Evolutionary conservation across 768 basidiomycete genomes (phyloP).

Genomic region (Hygrophorus pudorinus): DNA sequence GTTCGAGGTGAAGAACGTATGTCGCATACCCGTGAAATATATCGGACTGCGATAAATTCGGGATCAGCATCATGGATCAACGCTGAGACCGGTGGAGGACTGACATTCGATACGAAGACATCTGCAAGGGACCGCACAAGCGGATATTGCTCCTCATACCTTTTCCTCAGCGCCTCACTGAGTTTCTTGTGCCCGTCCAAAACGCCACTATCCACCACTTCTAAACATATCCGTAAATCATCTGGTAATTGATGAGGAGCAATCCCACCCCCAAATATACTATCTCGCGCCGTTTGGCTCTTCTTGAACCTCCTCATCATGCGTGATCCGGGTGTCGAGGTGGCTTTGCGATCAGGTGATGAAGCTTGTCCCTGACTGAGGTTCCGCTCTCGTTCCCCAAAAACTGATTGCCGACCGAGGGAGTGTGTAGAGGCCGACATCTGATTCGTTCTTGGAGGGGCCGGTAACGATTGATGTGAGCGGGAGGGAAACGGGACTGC

Average conservation of each 20-base stretch:
- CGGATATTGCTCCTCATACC: slow-evolving; percentile 94
- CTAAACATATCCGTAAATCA: slow-evolving; percentile 75
- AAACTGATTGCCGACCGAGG: slow-evolving; percentile 57
- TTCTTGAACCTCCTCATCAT: slow-evolving; percentile 64
- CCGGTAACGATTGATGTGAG: slow-evolving; percentile 71
- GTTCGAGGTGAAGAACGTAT: slow-evolving; percentile 90
- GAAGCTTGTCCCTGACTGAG: slow-evolving; percentile 36
- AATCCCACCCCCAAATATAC: slow-evolving; percentile 41
- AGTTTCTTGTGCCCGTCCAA: slow-evolving; percentile 84
- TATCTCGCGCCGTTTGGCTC: slow-evolving; percentile 43
- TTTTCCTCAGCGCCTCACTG: slow-evolving; percentile 73
- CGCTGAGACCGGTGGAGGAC: slow-evolving; percentile 22
- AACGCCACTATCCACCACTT: slow-evolving; percentile 80
- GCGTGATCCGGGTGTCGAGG: slow-evolving; percentile 18
- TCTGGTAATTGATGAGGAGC: slow-evolving; percentile 79
- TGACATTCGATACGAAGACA: slow-evolving; percentile 89
- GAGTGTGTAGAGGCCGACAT: slow-evolving; percentile 62
- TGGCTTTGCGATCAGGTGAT: slow-evolving; percentile 22
- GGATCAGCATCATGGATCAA: slow-evolving; percentile 1
- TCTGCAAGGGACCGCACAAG: slow-evolving; percentile 88
- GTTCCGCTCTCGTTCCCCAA: slow-evolving; percentile 41
- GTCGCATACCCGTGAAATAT: slow-evolving; percentile 91
- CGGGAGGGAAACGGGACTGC: slow-evolving; percentile 69
- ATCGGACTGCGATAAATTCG: slow-evolving; percentile 52
- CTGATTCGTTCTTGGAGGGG: slow-evolving; percentile 44